phyloP scores from a whole-genome alignment of 2,329 filamentous ascomycete species.

The Keithomyces neogunnii region DNA sequence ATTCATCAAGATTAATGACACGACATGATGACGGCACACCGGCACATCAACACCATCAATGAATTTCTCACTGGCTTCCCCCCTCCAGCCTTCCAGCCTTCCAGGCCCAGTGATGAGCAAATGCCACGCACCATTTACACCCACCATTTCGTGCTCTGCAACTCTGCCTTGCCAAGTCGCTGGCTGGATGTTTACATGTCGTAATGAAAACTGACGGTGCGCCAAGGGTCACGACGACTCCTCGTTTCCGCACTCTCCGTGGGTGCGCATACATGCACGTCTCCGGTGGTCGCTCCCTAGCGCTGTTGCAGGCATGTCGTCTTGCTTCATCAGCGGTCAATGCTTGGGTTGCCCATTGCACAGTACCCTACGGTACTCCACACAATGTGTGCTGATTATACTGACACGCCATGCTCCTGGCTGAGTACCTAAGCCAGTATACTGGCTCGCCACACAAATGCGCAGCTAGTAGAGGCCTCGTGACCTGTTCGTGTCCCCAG shows the following conservation, averaged over 20 bases:
- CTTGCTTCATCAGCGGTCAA: neutral
- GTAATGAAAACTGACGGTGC: slow-evolving; percentile 9
- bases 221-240: neutral
- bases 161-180: neutral
- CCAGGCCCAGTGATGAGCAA: neutral
- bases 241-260: neutral
- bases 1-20: too few relatives aligned
- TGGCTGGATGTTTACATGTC: slow-evolving; percentile 7
- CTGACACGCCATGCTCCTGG: too few relatives aligned
- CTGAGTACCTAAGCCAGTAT: too few relatives aligned
- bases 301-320: neutral
- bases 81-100: neutral
- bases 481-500: neutral
- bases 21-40: too few relatives aligned
- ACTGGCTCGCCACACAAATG: neutral
- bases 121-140: neutral
- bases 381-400: too few relatives aligned
- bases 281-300: neutral
- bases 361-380: too few relatives aligned
- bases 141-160: slow-evolving; percentile 1
- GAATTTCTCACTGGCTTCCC: too few relatives aligned
- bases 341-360: too few relatives aligned
- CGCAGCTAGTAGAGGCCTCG: neutral
- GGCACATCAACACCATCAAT: too few relatives aligned
- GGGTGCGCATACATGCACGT: too few relatives aligned